Conservation (phyloP, 495 filamentous ascomycete species). For the Aspergillus indologenus region DNA sequence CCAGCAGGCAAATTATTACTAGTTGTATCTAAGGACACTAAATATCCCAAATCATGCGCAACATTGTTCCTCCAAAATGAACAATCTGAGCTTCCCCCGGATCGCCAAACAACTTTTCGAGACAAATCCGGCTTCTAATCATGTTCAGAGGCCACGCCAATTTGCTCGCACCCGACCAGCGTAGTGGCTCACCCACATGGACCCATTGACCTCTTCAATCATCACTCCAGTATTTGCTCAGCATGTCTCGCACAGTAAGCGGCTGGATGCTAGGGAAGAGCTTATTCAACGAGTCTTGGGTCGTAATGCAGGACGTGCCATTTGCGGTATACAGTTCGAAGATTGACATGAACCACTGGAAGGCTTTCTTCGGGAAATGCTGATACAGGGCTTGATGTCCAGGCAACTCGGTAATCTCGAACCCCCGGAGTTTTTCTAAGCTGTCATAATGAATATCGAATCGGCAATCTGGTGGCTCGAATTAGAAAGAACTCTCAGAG, state of each 20-base stretch:
- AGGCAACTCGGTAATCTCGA: slow-evolving; percentile 43
- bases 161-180: no score
- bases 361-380: slow-evolving; percentile 31
- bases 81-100: no score
- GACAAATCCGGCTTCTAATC: no score
- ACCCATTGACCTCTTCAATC: background rate
- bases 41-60: no score
- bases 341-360: slow-evolving; percentile 27
- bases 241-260: slow-evolving; percentile 27
- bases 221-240: slow-evolving; percentile 11
- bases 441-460: slow-evolving; percentile 40
- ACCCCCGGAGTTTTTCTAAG: slow-evolving; percentile 35
- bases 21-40: no score
- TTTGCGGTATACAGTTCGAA: slow-evolving; percentile 24
- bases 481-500: background rate
- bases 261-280: slow-evolving; percentile 37
- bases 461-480: slow-evolving; percentile 26
- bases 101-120: no score
- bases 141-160: no score
- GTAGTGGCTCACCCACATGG: no score
- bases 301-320: slow-evolving; percentile 18
- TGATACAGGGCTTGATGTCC: slow-evolving; percentile 29
- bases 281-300: slow-evolving; percentile 30
- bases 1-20: no score
- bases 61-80: no score